phyloP scores from a whole-genome alignment of 176 grass and related monocot species.

The Stipa capillata region DNA sequence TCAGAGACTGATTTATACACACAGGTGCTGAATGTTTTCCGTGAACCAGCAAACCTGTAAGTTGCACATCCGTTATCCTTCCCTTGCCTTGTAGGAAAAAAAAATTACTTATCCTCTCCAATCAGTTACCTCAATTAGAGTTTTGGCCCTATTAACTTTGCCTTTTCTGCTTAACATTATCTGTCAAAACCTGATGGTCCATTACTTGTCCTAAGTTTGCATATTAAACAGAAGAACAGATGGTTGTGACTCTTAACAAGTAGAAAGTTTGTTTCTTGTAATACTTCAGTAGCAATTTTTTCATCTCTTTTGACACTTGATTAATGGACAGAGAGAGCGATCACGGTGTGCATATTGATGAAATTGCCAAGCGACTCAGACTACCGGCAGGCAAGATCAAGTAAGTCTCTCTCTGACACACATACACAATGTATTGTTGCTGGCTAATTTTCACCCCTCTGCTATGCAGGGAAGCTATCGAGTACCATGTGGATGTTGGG shows the following conservation, averaged over 20 bases:
- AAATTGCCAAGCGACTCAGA: slow-evolving; percentile 54
- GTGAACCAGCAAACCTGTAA: slow-evolving; percentile 79
- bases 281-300: neutral
- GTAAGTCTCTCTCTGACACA: slow-evolving; percentile 19
- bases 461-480: slow-evolving; percentile 59
- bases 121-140: neutral
- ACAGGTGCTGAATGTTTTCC: slow-evolving; percentile 63
- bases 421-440: neutral
- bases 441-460: neutral
- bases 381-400: slow-evolving; percentile 37
- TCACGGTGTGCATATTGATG: slow-evolving; percentile 77
- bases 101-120: neutral
- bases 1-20: slow-evolving; percentile 48
- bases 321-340: slow-evolving; percentile 46
- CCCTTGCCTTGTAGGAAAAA: neutral
- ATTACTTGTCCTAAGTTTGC: neutral
- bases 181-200: neutral
- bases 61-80: slow-evolving; percentile 1
- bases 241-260: neutral
- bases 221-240: neutral
- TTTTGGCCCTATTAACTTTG: neutral
- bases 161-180: neutral
- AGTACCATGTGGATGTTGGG: slow-evolving; percentile 37
- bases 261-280: neutral
- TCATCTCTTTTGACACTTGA: neutral